Conservation (phyloP, 1,284 basidiomycete species). For the Trichosporon ovoides region DNA sequence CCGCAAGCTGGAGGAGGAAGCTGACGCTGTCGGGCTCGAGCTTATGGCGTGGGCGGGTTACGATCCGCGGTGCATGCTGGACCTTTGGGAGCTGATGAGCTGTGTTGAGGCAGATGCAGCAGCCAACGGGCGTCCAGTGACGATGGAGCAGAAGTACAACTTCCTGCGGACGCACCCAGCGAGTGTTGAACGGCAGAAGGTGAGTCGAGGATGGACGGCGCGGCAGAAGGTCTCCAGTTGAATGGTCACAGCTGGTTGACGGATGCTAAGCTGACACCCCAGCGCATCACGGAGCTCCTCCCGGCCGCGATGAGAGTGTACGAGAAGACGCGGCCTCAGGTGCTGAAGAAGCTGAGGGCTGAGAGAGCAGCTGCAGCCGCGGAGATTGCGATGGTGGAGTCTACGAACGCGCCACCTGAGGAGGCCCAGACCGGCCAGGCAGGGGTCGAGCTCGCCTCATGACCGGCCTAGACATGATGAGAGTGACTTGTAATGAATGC, state of each 20-base stretch:
- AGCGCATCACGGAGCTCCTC: neutral
- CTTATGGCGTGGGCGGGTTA: slow-evolving; percentile 52
- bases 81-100: slow-evolving; percentile 53
- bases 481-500: too few species aligned
- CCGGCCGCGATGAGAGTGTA: neutral
- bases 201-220: too few species aligned
- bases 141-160: slow-evolving; percentile 42
- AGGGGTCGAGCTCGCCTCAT: too few species aligned
- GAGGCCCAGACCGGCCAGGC: too few species aligned
- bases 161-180: slow-evolving; percentile 53
- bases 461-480: too few species aligned
- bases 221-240: too few species aligned
- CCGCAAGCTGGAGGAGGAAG: slow-evolving; percentile 54
- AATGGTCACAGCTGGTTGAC: too few species aligned
- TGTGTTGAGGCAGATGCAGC: slow-evolving; percentile 51
- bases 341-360: neutral
- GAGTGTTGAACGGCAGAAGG: slow-evolving; percentile 46
- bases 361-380: neutral
- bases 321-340: neutral
- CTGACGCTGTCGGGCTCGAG: slow-evolving; percentile 52
- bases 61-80: slow-evolving; percentile 50
- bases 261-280: neutral
- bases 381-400: too few species aligned
- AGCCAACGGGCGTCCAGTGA: slow-evolving; percentile 29
- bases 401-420: too few species aligned